Percentiles rank a stretch among this genome's conserved stretches.
phyloP scores from a whole-genome alignment of 768 basidiomycete species.

The Leccinum variicolor region DNA sequence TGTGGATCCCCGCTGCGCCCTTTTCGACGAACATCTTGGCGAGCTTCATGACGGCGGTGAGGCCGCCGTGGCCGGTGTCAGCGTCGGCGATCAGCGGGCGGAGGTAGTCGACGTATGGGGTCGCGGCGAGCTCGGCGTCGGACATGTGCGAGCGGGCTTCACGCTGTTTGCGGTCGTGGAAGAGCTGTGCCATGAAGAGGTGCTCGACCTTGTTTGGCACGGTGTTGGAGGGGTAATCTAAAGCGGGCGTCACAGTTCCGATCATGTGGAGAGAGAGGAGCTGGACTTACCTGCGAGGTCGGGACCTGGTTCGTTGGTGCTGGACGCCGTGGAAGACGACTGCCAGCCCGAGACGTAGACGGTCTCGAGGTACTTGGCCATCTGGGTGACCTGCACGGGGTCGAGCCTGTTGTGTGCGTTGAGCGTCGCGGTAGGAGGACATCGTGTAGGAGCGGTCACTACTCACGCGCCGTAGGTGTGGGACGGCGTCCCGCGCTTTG shows the following conservation, averaged over 20 bases:
- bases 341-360: constrained; percentile 99
- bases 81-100: constrained; percentile 96
- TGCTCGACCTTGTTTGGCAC: constrained; percentile 99
- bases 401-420: constrained; percentile 67
- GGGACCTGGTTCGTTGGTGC: constrained; percentile 94
- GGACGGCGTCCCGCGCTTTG: constrained; percentile 72
- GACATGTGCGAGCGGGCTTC: constrained; percentile 71
- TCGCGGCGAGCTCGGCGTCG: constrained; percentile 65
- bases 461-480: constrained; percentile 99
- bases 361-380: constrained; percentile 98
- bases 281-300: constrained; percentile 82
- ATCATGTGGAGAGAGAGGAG: not conserved
- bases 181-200: constrained; percentile 95
- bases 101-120: constrained; percentile 81
- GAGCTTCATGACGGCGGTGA: constrained; percentile 98
- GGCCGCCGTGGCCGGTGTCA: constrained; percentile 95
- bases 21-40: constrained; percentile 99
- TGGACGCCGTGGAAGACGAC: constrained; percentile 89
- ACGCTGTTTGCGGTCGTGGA: constrained; percentile 97
- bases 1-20: constrained; percentile 95
- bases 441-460: not conserved
- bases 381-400: constrained; percentile 96
- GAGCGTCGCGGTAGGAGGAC: not conserved
- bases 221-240: constrained; percentile 98
- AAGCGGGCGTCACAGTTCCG: not conserved